Evolutionary conservation across 768 basidiomycete genomes (phyloP), one percentile per base, ranked within the genome.

Genomic region (Hygrocybe coccinea): DNA sequence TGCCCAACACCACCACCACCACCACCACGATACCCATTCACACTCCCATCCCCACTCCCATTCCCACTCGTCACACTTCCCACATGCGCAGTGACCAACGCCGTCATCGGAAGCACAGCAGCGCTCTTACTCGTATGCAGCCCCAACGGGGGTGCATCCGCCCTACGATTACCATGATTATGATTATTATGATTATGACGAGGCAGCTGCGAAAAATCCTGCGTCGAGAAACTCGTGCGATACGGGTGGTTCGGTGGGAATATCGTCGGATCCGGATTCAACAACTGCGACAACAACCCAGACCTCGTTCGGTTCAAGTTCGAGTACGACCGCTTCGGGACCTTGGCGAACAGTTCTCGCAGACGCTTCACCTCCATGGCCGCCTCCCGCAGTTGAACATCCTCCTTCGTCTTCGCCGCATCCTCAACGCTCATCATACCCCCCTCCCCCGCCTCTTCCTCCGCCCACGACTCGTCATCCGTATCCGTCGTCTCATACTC

Each of bases 291-390:
- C 52, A 90, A 70, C 41, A 87, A 67, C 3, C 88, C 89, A 8
- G 79, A 79, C 43, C 34, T 69, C 9, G 78, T 73, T 52, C 59
- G 46, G 25, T 64, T 55, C 69, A 82, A 63, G 67, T 83, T 66
- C 78, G 82, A 82, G 64, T 86, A 87, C 33, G 83, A 86, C 25
- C 79, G 71, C 50, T 80, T 77, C 1, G 87, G 87, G 12, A 84
- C 76, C 69, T 91, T 90, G 58, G 79, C 77, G 63, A 88, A 86
- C 75, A 91, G 74, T 12, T 91, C 86, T 25, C 80, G 78, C 60
- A 86, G 80, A 15, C 82, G 78, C 62, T 81, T 79, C 1, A 75
- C 82, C 64, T 88, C 85, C 56, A 80, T 62, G 0, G 82, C 85
- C 5, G 86, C 87, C 50, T 82, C 77, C 5, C 68, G 74, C 15